Evolutionary conservation across 805 yeast genomes (phyloP), one percentile per base, ranked within the genome.

Genomic region (Lachancea mirantina): DNA sequence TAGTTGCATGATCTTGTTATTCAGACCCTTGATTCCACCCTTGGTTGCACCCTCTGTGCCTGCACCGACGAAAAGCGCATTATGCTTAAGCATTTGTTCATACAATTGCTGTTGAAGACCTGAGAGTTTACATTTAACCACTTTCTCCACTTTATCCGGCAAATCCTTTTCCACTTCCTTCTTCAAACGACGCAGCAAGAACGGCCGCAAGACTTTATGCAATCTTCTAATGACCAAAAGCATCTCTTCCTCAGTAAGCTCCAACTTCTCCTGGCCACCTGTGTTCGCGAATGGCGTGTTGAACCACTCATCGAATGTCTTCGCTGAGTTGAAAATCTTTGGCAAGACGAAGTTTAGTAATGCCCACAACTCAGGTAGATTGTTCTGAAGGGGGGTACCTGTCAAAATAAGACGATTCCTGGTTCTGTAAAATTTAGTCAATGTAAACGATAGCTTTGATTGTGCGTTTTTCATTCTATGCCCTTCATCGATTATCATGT

Each of bases 401-500:
- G 94, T 83, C 50, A 83, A 71, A 59, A 83, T 83, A 49, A 83
- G 68, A 61, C 94, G 68, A 52, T 83, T 75, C 52, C 78, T 78
- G 1, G 92, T 78, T 43, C 72, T 78, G 48, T 84, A 83, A 48
- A 74, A 80, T 35, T 70, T 74, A 21, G 79, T 74, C 45, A 83
- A 72, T 0, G 92, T 82, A 34, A 65, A 65, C 0, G 89, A 79
- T 35, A 83, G 62, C 50, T 82, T 83, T 3, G 89, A 80, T 36
- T 73, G 72, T 2, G 87, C 67, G 51, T 83, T 83, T 53, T 83
- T 83, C 87, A 83, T 78, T 61, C 94, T 68, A 58, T 83, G 94
- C 57, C 94, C 94, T 67, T 83, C 94, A 65, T 83, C 94, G 44
- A 83, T 83, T 43, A 83, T 81, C 89, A 83, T 83, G 55, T 84